phyloP scores from a whole-genome alignment of 257 asterid species.

The Lavandula angustifolia region DNA sequence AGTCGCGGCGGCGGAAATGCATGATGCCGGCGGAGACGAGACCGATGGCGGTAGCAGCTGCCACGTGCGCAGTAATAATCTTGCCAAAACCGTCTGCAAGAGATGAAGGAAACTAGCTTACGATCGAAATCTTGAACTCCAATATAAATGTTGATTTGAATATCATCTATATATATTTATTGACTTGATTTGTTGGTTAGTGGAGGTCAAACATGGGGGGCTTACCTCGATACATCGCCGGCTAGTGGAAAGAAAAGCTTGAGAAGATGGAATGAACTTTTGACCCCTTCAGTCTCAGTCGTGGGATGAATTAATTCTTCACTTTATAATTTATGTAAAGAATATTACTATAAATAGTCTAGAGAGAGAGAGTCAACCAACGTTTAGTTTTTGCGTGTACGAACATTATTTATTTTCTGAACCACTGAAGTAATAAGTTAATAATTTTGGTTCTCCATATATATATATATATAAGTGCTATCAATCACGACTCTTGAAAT shows the following conservation, averaged over 20 bases:
- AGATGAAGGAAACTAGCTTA: too few relatives aligned
- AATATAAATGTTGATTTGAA: background rate
- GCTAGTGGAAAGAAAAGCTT: background rate
- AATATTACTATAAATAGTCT: too few relatives aligned
- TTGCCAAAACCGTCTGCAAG: slow-evolving; percentile 36
- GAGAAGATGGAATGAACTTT: background rate
- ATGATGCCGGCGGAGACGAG: slow-evolving; percentile 50
- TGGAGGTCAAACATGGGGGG: slow-evolving; percentile 11
- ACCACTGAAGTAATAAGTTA: too few relatives aligned
- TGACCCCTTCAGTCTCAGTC: background rate
- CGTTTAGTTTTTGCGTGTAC: too few relatives aligned
- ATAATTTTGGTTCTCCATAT: too few relatives aligned
- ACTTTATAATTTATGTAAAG: too few relatives aligned
- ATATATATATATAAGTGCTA: too few relatives aligned
- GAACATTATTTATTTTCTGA: too few relatives aligned
- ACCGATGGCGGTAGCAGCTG: slow-evolving; percentile 53
- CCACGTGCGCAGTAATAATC: slow-evolving; percentile 39
- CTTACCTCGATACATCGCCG: slow-evolving; percentile 23
- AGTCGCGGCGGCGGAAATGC: slow-evolving; percentile 49
- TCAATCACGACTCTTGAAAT: background rate
- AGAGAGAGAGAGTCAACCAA: too few relatives aligned
- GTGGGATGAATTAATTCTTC: slow-evolving; percentile 3
- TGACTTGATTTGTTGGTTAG: background rate
- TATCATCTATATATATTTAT: background rate
- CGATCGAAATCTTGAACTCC: too few relatives aligned